Base-by-base conservation (phyloP, 2,329 filamentous ascomycete genomes). In the Ophiostoma piceae region DNA sequence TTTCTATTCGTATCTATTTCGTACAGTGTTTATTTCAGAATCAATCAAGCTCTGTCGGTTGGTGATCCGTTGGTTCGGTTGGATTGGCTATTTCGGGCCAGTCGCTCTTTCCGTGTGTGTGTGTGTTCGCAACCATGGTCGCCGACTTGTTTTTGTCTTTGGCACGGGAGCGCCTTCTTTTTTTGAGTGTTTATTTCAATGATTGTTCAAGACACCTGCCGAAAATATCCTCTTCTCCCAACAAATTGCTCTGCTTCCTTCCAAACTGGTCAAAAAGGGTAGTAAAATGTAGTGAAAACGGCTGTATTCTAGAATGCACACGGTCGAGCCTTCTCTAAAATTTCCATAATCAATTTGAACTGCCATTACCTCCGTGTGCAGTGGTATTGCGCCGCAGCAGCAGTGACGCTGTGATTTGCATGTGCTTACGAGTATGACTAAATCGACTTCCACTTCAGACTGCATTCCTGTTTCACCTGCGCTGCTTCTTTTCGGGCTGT, bases 351-450 rank as follows among this genome's bases (percentile, higher is more conserved):
- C 5, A 35, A 35, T 62, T 26, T 57, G 9, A 26, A 26, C 3
- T 57, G 22, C 51, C n/a, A 57, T 57, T 26, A n/a, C n/a, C 51
- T 57, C 60, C 60, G 29, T 35, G 60, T 37, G 32, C 32, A n/a
- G 60, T 37, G 22, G 29, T 64, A 35, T 35, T 64, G n/a, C 32
- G 16, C 32, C 14, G 60, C 32, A 64, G 32, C 35, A 9, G 62
- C 35, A 65, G 35, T 65, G n/a, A 29, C 57, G 26, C 57, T 62
- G 57, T 19, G n/a, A 62, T 62, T 62, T 32, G 57, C 57, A 62
- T 62, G 57, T 62, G 57, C 26, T 62, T 57, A 57, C 51, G 51
- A 16, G 57, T 62, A 62, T 26, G 51, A 14, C n/a, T 22, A 26
- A 26, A 26, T 57, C 22, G 51, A 62, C 60, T 65, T 39, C 19